Conservation (phyloP, 495 filamentous ascomycete genomes). For the Podospora sp. region DNA sequence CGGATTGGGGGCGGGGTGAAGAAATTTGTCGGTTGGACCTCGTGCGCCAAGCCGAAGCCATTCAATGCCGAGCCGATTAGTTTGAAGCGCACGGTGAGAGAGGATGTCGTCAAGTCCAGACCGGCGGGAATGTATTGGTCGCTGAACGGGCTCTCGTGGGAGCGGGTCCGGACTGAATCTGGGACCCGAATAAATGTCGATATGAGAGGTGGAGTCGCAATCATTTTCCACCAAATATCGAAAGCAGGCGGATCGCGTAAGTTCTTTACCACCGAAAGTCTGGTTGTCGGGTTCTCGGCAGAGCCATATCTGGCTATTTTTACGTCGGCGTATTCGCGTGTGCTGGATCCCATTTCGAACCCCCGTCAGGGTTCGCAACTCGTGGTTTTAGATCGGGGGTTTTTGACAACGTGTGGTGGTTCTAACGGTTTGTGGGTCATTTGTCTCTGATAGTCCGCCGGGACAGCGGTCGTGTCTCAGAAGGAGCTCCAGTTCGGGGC, state of each 20-base stretch:
- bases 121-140: neutral
- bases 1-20: neutral
- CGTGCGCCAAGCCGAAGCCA: neutral
- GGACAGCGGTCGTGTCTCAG: neutral
- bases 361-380: neutral
- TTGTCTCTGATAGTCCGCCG: constrained; percentile 15
- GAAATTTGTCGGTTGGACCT: neutral
- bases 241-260: neutral
- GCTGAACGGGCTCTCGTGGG: neutral
- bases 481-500: neutral
- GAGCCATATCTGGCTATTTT: neutral
- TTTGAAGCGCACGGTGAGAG: neutral
- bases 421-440: neutral
- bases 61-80: constrained; percentile 12
- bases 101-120: neutral
- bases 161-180: neutral
- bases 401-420: neutral
- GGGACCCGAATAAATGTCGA: neutral
- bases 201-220: neutral
- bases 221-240: neutral
- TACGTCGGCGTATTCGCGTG: neutral
- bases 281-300: neutral
- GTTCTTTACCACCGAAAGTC: neutral
- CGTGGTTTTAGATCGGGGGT: neutral
- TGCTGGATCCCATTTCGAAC: no score